Conservation (phyloP, 805 yeast species). For the Ascoidea asiatica region DNA sequence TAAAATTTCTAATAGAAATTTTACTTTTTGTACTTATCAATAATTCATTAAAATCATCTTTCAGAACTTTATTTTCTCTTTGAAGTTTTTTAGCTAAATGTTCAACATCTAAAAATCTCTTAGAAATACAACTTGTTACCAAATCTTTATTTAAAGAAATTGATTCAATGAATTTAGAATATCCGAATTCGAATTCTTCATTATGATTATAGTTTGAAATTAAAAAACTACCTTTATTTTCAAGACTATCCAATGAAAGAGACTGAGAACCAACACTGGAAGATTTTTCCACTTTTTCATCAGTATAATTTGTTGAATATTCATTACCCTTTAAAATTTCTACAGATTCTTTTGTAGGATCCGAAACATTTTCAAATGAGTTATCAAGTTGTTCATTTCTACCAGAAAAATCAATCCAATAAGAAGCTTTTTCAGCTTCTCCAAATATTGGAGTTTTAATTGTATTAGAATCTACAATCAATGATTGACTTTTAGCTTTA, state of each 20-base stretch:
- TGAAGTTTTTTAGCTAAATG: slow-evolving; percentile 75
- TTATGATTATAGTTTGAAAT: slow-evolving; percentile 12
- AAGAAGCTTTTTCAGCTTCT: slow-evolving; percentile 23
- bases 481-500: slow-evolving; percentile 22
- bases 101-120: slow-evolving; percentile 83
- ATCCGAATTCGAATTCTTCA: slow-evolving; percentile 15
- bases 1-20: slow-evolving; percentile 56
- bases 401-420: slow-evolving; percentile 32
- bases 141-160: slow-evolving; percentile 13
- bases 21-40: slow-evolving; percentile 28
- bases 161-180: slow-evolving; percentile 11
- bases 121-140: slow-evolving; percentile 35
- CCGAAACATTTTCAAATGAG: neutral
- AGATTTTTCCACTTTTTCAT: neutral
- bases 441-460: slow-evolving; percentile 17
- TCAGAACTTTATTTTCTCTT: slow-evolving; percentile 46
- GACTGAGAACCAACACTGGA: neutral
- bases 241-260: slow-evolving; percentile 7
- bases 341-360: neutral
- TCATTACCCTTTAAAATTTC: neutral
- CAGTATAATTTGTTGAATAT: neutral
- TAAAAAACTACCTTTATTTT: slow-evolving; percentile 2
- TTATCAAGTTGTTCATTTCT: neutral
- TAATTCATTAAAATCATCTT: slow-evolving; percentile 15
- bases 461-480: slow-evolving; percentile 25